Evolutionary conservation across 2,329 filamentous ascomycete genomes (phyloP).

Genomic region (Arthrobotrys conoides): DNA sequence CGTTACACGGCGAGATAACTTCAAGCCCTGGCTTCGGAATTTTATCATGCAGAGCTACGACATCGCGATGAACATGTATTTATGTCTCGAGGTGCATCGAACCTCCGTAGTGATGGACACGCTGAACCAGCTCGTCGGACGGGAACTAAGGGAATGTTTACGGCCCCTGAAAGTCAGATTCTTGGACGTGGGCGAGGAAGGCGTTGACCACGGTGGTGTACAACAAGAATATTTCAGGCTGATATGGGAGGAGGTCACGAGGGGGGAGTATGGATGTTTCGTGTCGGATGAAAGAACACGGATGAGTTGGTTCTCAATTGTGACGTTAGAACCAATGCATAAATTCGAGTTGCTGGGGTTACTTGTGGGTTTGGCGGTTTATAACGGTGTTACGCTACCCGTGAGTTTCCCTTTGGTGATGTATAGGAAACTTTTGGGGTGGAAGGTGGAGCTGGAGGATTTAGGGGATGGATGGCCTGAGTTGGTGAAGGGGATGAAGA

Average conservation of each 20-base stretch:
- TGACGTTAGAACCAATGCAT: conserved; percentile 84
- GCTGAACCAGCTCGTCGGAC: conserved; percentile 89
- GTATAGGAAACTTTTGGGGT: conserved; percentile 82
- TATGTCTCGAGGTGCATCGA: conserved; percentile 79
- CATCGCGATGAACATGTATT: conserved; percentile 78
- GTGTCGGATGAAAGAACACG: conserved; percentile 80
- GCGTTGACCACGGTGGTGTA: conserved; percentile 92
- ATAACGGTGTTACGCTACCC: conserved; percentile 92
- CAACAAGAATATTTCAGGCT: conserved; percentile 96
- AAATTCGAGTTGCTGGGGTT: conserved; percentile 92
- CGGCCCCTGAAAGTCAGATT: conserved; percentile 90
- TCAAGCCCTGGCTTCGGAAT: conserved; percentile 57
- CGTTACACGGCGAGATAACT: conserved; percentile 65
- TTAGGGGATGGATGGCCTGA: conserved; percentile 91
- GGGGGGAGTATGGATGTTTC: conserved; percentile 84
- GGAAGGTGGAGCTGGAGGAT: conserved; percentile 79
- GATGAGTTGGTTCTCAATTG: conserved; percentile 89
- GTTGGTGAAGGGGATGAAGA: conserved; percentile 80
- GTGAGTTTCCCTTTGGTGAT: conserved; percentile 88
- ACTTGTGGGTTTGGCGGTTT: conserved; percentile 88
- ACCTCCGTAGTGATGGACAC: conserved; percentile 79
- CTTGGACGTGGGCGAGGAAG: conserved; percentile 85
- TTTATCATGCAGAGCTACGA: conserved; percentile 68
- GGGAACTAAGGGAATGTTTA: conserved; percentile 84
- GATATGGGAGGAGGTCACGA: conserved; percentile 82